These are phyloP conservation scores for Rusavskia elegans DNA, from an alignment of 495 filamentous ascomycete species.

Conservation along the genomic window DNA sequence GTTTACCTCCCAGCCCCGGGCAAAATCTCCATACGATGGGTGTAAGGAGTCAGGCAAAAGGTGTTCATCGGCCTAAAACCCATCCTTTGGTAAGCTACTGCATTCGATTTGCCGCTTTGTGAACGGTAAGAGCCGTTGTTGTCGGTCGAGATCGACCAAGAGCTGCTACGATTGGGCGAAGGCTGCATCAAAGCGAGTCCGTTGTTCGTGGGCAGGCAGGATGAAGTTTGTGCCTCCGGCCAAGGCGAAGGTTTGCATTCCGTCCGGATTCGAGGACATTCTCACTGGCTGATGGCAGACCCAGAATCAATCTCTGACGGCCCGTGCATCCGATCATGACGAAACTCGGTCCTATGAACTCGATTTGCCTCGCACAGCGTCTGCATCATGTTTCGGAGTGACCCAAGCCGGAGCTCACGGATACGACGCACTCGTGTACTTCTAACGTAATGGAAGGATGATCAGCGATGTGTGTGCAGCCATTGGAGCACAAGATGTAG, in stretches of 20 bases:
- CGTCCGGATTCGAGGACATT: background rate
- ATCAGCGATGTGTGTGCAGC: slow-evolving; percentile 5
- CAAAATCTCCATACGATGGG: no score
- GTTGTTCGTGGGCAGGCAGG: background rate
- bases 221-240: no score
- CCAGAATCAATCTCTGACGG: background rate
- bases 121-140: background rate
- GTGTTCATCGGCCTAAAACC: background rate
- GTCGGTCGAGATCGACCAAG: no score
- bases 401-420: background rate
- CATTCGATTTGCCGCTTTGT: background rate
- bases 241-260: background rate
- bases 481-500: background rate
- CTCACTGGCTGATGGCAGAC: background rate
- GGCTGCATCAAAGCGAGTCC: background rate
- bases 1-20: background rate
- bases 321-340: background rate
- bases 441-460: slow-evolving; percentile 2
- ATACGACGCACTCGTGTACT: background rate
- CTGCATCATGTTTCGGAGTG: slow-evolving; percentile 1
- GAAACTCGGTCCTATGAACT: background rate
- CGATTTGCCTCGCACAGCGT: background rate
- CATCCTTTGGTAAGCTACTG: background rate
- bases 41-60: background rate
- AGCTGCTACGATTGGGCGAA: background rate